Evolutionary conservation across 2,329 filamentous ascomycete genomes (phyloP).

Genomic region (Penicillium sp.): DNA sequence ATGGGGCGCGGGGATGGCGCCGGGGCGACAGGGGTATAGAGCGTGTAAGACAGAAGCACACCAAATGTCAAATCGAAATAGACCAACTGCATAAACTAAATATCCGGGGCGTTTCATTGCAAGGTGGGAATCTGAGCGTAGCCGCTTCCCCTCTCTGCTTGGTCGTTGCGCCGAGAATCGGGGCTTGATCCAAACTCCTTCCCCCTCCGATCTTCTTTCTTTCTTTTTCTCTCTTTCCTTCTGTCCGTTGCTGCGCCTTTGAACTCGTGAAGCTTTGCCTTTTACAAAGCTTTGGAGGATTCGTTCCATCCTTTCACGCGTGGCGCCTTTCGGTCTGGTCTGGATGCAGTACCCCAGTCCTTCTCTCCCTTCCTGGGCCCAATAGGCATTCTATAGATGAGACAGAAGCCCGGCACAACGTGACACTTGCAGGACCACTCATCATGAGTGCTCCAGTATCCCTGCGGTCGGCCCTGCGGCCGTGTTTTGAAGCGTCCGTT

Average conservation of each 20-base stretch:
- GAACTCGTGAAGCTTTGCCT: not conserved
- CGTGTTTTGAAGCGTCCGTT: constrained; percentile 25
- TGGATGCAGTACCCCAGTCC: constrained; percentile 4
- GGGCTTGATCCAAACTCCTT: constrained; percentile 1
- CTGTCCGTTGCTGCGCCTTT: not conserved
- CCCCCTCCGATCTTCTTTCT: not conserved
- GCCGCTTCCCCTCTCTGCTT: constrained; percentile 4
- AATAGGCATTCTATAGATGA: constrained; percentile 8
- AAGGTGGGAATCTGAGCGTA: not conserved
- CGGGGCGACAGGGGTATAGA: not conserved
- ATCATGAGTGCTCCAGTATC: constrained; percentile 29
- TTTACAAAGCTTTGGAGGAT: not conserved
- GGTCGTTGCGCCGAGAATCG: constrained; percentile 4
- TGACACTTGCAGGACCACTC: constrained; percentile 1
- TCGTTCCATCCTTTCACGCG: not conserved
- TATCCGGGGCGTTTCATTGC: not conserved
- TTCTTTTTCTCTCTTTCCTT: not conserved
- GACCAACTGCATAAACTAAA: not conserved
- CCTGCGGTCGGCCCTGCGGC: constrained; percentile 29
- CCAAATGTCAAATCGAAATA: not conserved
- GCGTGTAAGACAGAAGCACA: not conserved
- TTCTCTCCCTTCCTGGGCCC: not conserved
- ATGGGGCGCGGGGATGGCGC: not conserved
- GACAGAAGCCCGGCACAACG: not conserved
- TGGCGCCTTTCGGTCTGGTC: not conserved